These are phyloP conservation scores for Williopsis jadinii DNA, from an alignment of 1,139 yeast genomes.

Conservation along the genomic window DNA sequence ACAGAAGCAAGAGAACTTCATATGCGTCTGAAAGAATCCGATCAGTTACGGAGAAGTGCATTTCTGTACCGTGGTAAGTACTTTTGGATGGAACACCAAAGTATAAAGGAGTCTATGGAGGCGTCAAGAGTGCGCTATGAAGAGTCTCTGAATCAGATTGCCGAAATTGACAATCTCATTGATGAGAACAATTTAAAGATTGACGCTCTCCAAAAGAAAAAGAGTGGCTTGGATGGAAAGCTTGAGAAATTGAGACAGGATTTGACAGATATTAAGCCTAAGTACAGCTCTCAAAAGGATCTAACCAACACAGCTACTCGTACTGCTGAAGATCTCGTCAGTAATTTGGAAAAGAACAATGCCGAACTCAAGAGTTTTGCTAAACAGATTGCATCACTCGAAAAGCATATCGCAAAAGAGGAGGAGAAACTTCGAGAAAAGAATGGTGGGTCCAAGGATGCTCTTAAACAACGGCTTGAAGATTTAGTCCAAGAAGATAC, in stretches of 20 bases:
- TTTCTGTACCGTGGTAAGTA: constrained; percentile 51
- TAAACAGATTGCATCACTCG: constrained; percentile 25
- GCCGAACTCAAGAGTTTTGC: constrained; percentile 7
- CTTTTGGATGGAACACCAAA: constrained; percentile 48
- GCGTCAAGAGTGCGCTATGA: constrained; percentile 22
- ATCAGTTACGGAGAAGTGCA: constrained; percentile 36
- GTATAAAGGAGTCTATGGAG: constrained; percentile 16
- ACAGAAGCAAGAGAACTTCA: constrained; percentile 35
- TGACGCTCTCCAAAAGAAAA: constrained; percentile 22
- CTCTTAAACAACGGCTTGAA: constrained; percentile 23
- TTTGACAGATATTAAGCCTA: constrained; percentile 9
- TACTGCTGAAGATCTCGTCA: constrained; percentile 4
- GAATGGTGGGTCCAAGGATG: constrained; percentile 34
- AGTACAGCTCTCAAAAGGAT: constrained; percentile 5
- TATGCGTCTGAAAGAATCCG: constrained; percentile 25
- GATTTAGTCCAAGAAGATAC: constrained; percentile 20
- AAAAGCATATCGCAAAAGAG: constrained; percentile 29
- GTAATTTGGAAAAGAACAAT: constrained; percentile 2
- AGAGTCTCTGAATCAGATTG: constrained; percentile 22
- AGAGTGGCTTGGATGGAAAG: constrained; percentile 19
- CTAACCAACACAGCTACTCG: constrained; percentile 6
- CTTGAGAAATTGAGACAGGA: constrained; percentile 20
- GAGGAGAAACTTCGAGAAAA: constrained; percentile 32
- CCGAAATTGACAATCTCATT: constrained; percentile 17
- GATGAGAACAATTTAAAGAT: constrained; percentile 10